Conservation (phyloP, 257 asterid genomes). For the Jaltomata sinuosa region DNA sequence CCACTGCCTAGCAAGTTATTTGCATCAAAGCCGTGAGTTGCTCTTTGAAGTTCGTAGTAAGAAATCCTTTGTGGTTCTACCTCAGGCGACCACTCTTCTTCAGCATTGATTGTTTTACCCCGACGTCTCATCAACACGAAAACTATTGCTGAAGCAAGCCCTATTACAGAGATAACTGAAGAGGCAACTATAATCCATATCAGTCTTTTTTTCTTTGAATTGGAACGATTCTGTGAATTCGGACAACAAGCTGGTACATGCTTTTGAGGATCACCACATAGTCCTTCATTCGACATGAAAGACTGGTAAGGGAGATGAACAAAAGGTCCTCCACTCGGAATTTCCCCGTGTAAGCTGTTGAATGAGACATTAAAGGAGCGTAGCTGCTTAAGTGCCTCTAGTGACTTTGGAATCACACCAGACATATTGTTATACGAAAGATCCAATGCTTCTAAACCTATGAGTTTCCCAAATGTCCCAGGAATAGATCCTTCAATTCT, state of each 20-base stretch:
- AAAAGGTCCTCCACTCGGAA: not conserved
- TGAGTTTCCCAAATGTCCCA: conserved; percentile 3
- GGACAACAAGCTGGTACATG: not conserved
- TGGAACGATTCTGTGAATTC: not conserved
- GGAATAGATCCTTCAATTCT: conserved; percentile 22
- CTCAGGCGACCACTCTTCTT: not conserved
- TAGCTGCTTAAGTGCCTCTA: not conserved
- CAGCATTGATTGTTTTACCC: not conserved
- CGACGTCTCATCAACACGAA: not conserved
- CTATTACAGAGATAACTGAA: not conserved
- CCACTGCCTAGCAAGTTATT: not conserved
- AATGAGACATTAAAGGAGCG: not conserved
- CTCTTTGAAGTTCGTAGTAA: conserved; percentile 4
- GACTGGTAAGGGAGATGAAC: not conserved
- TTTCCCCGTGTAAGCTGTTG: not conserved
- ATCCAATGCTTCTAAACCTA: conserved; percentile 13
- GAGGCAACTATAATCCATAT: not conserved
- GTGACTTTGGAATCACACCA: conserved; percentile 19
- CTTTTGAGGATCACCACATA: not conserved
- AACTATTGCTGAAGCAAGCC: not conserved
- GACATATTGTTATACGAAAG: conserved; percentile 27
- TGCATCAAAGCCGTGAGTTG: not conserved
- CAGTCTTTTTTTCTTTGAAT: not conserved
- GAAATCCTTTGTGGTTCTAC: conserved; percentile 11
- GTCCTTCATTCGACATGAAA: not conserved